A percentile compares a stretch with the other conserved stretches of the same genome.
These are phyloP conservation scores for Trametes cingulata DNA, from an alignment of 768 basidiomycete species.

Conservation along the genomic window DNA sequence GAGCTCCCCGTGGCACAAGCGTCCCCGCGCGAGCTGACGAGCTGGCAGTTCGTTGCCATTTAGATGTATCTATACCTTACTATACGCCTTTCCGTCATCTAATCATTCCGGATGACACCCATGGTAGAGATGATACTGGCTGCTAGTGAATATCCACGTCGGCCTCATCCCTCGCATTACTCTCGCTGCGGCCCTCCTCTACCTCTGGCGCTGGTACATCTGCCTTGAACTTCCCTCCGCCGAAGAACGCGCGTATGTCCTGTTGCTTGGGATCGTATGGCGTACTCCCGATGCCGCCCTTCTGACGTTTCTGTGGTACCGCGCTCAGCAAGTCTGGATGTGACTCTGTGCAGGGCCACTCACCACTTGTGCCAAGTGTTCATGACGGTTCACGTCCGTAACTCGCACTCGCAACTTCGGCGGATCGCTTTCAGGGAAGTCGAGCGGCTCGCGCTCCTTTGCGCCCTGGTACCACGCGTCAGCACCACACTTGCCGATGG, in stretches of 20 bases:
- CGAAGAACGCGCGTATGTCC: slow-evolving; percentile 76
- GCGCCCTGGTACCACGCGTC: slow-evolving; percentile 29
- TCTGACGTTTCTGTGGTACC: slow-evolving; percentile 58
- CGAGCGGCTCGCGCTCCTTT: slow-evolving; percentile 25
- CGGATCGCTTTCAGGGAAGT: slow-evolving; percentile 27
- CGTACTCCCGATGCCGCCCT: slow-evolving; percentile 71
- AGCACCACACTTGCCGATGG: not conserved
- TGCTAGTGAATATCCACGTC: slow-evolving; percentile 26
- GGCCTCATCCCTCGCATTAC: slow-evolving; percentile 33
- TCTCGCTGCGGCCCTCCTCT: slow-evolving; percentile 31
- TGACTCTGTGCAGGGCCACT: slow-evolving; percentile 28
- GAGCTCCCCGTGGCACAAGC: not conserved
- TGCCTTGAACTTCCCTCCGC: slow-evolving; percentile 32
- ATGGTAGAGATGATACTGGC: not conserved
- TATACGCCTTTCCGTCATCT: not conserved
- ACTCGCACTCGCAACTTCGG: slow-evolving; percentile 46
- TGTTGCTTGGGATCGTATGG: slow-evolving; percentile 75
- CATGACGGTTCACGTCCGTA: slow-evolving; percentile 53
- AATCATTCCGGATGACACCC: not conserved
- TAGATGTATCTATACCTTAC: slow-evolving; percentile 20
- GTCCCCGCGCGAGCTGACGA: not conserved
- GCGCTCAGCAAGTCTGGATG: not conserved
- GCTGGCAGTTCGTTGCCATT: not conserved
- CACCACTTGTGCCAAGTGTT: slow-evolving; percentile 60
- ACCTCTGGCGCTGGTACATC: not conserved